phyloP scores from a whole-genome alignment of 2,329 filamentous ascomycete genomes.

The Mycosphaerella sp. region DNA sequence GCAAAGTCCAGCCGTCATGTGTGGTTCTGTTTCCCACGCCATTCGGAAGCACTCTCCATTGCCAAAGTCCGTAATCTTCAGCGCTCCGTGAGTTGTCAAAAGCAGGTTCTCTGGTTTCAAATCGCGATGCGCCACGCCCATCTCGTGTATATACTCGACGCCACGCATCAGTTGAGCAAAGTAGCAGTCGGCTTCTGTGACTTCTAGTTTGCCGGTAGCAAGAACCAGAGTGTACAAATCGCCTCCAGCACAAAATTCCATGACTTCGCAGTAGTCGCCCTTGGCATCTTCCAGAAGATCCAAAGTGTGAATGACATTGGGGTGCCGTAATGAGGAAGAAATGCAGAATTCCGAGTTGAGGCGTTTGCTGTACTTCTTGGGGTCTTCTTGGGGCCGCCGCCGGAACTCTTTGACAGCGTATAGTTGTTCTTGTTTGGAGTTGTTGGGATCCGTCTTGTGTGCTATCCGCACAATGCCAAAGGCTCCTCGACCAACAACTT shows the following conservation, averaged over 20 bases:
- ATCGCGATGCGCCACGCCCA: constrained; percentile 96
- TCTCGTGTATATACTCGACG: constrained; percentile 98
- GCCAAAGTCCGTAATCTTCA: constrained; percentile 98
- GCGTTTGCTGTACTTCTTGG: constrained; percentile 96
- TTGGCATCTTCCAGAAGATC: constrained; percentile 94
- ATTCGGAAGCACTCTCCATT: constrained; percentile 99
- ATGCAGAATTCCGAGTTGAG: constrained; percentile 98
- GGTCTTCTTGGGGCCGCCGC: constrained; percentile 83
- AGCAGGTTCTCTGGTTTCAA: constrained; percentile 95
- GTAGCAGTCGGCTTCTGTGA: constrained; percentile 90
- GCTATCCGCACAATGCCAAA: constrained; percentile 98
- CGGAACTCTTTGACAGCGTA: constrained; percentile 99
- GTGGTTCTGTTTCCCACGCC: constrained; percentile 97
- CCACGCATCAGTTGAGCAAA: constrained; percentile 99
- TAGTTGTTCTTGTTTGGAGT: constrained; percentile 71
- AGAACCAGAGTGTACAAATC: constrained; percentile 92
- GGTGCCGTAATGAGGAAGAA: constrained; percentile 90
- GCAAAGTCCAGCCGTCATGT: constrained; percentile 96
- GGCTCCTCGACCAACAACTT: constrained; percentile 89
- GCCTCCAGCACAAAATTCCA: constrained; percentile 97
- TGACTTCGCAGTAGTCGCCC: constrained; percentile 96
- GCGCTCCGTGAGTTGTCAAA: constrained; percentile 79
- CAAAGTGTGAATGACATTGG: constrained; percentile 96
- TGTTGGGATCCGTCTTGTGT: constrained; percentile 83
- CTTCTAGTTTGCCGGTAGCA: constrained; percentile 83